Conservation (phyloP, 352 stramenopile species). For the Pythium volutum region DNA sequence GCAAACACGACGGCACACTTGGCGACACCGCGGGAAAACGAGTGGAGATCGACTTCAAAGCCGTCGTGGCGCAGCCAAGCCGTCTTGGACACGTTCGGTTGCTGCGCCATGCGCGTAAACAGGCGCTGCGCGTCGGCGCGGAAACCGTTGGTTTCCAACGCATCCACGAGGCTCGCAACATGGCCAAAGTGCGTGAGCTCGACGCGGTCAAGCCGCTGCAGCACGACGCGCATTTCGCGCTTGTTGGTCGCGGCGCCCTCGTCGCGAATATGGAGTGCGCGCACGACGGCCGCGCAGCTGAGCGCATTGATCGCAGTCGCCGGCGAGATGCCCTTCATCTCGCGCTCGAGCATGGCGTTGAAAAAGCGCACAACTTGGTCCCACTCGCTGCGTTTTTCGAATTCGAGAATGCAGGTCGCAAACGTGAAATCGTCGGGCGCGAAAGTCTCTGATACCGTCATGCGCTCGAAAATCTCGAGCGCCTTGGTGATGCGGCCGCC, state of each 20-base stretch:
- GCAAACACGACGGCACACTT: slow-evolving; percentile 70
- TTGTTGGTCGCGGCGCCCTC: slow-evolving; percentile 14
- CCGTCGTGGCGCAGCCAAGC: slow-evolving; percentile 52
- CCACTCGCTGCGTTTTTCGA: slow-evolving; percentile 51
- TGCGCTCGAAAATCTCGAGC: slow-evolving; percentile 41
- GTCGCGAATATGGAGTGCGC: slow-evolving; percentile 41
- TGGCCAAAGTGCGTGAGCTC: slow-evolving; percentile 45
- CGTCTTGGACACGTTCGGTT: slow-evolving; percentile 34
- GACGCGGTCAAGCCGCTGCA: slow-evolving; percentile 40
- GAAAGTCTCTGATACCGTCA: slow-evolving; percentile 36
- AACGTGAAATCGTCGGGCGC: slow-evolving; percentile 63
- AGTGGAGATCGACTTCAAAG: slow-evolving; percentile 72
- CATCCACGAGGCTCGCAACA: slow-evolving; percentile 56
- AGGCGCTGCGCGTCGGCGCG: slow-evolving; percentile 41
- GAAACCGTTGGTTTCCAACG: slow-evolving; percentile 46
- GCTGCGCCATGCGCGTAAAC: slow-evolving; percentile 50
- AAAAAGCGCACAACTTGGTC: slow-evolving; percentile 47
- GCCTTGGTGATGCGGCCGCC: slow-evolving; percentile 26
- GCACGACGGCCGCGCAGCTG: slow-evolving; percentile 43
- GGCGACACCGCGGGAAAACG: slow-evolving; percentile 55
- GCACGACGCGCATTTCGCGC: slow-evolving; percentile 42
- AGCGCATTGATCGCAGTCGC: slow-evolving; percentile 45
- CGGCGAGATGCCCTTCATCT: slow-evolving; percentile 16
- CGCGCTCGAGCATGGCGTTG: slow-evolving; percentile 48
- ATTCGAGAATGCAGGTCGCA: slow-evolving; percentile 50